phyloP scores from a whole-genome alignment of 306 rosid species.

The Castanopsis chinensis region DNA sequence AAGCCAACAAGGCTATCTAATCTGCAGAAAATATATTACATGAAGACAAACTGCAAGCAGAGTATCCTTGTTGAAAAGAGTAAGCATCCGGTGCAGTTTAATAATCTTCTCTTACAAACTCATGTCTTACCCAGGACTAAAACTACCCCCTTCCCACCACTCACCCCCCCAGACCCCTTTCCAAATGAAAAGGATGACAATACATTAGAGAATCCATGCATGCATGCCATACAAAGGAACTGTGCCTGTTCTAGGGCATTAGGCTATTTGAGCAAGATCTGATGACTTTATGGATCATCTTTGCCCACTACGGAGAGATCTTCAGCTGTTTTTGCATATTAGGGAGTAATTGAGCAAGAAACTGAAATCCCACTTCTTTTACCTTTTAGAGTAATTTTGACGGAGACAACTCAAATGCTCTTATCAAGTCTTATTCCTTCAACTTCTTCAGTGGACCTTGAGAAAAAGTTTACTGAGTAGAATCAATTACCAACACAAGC shows the following conservation, averaged over 20 bases:
- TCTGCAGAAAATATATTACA: constrained; percentile 50
- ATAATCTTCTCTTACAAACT: not conserved
- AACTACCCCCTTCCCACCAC: not conserved
- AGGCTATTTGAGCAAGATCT: not conserved
- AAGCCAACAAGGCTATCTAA: constrained; percentile 93
- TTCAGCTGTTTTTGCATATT: not conserved
- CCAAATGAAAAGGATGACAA: not conserved
- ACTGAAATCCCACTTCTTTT: not conserved
- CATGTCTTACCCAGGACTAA: not conserved
- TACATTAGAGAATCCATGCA: not conserved
- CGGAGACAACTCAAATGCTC: not conserved
- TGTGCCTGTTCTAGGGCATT: not conserved
- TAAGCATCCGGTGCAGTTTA: not conserved
- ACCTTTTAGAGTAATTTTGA: not conserved
- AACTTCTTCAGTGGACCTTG: not conserved
- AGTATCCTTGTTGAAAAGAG: not conserved
- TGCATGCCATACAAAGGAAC: not conserved
- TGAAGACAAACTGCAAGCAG: constrained; percentile 15
- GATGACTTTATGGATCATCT: not conserved
- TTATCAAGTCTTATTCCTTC: not conserved
- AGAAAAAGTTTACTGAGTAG: not conserved
- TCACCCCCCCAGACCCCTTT: too few species aligned
- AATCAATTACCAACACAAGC: not conserved
- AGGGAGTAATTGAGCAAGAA: not conserved
- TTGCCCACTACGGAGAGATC: not conserved